Evolutionary conservation across 495 filamentous ascomycete species (phyloP).

Genomic region (Astrothelium subdiscretum): DNA sequence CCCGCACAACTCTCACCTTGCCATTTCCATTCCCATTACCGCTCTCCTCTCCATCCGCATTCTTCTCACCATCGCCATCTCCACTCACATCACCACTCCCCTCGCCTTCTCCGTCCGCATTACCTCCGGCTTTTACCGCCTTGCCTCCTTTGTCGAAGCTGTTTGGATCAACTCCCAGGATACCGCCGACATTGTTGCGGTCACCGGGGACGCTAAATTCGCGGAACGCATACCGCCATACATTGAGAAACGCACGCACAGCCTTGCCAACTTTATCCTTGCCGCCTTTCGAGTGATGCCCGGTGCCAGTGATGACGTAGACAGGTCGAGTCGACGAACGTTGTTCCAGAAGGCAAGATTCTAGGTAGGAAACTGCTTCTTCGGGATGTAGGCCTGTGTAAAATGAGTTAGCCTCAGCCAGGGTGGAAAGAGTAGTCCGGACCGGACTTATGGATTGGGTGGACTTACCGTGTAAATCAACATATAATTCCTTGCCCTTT

Average conservation of each 20-base stretch:
- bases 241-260: constrained; percentile 78
- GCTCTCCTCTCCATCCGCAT: background rate
- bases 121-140: background rate
- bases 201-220: constrained; percentile 96
- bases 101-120: background rate
- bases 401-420: background rate
- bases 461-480: constrained; percentile 68
- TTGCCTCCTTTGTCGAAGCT: constrained; percentile 60
- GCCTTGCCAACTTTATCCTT: constrained; percentile 98
- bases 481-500: constrained; percentile 63
- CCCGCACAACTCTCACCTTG: background rate
- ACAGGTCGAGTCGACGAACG: constrained; percentile 46
- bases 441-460: background rate
- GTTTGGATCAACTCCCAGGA: constrained; percentile 82
- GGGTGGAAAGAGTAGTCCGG: background rate
- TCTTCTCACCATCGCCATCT: background rate
- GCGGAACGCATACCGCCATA: constrained; percentile 90
- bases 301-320: constrained; percentile 93
- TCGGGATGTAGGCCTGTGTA: constrained; percentile 68
- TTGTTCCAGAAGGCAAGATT: constrained; percentile 74
- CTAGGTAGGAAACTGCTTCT: constrained; percentile 91
- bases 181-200: constrained; percentile 78
- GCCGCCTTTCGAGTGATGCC: constrained; percentile 95
- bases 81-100: background rate
- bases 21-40: background rate